Base-by-base conservation (phyloP, 768 basidiomycete genomes). In the Amanita inopinata region DNA sequence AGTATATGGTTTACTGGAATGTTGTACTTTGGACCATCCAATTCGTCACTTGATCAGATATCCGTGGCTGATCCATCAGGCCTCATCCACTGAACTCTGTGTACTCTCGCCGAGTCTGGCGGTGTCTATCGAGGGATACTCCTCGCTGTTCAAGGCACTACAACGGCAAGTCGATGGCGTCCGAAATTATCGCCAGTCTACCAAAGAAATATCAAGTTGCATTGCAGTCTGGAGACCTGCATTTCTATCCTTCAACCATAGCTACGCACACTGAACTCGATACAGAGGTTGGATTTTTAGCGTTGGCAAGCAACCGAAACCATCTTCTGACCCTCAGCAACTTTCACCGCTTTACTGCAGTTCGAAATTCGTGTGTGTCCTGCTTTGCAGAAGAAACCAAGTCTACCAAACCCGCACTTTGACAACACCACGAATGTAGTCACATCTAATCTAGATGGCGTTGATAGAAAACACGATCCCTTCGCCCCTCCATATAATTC, bases 291-390 rank as follows among this genome's bases (percentile, higher is more conserved):
- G 45, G 64, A 49, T 12, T 42, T 25, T 40, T 14, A 39, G 18
- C 51, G 24, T 22, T 41, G n/a, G 10, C 18, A 17, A 24, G n/a
- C 24, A 33, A n/a, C n/a, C n/a, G n/a, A n/a, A n/a, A n/a, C n/a
- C 31, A 11, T 45, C 38, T 6, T 30, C 15, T n/a, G n/a, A n/a
- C n/a, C 23, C 20, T 23, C 20, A 37, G 15, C 19, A 32, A 24
- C 24, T 2, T 14, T 24, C 19, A 5, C 28, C 15, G 35, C 34
- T n/a, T n/a, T 33, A 19, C 33, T 33, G 8, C 53, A 96, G 93
- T 96, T 87, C 58, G 76, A 94, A 61, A 75, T 97, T 45, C 73
- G 84, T 47, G 61, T 87, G 30, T 96, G 91, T 51, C 85, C 89
- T 9, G 85, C 90, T 0, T 64, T 97, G 31, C 80, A 83, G 52